Evolutionary conservation across 2,329 filamentous ascomycete genomes (phyloP), one percentile per base, ranked within the genome.

Genomic region (Cercospora beticola): DNA sequence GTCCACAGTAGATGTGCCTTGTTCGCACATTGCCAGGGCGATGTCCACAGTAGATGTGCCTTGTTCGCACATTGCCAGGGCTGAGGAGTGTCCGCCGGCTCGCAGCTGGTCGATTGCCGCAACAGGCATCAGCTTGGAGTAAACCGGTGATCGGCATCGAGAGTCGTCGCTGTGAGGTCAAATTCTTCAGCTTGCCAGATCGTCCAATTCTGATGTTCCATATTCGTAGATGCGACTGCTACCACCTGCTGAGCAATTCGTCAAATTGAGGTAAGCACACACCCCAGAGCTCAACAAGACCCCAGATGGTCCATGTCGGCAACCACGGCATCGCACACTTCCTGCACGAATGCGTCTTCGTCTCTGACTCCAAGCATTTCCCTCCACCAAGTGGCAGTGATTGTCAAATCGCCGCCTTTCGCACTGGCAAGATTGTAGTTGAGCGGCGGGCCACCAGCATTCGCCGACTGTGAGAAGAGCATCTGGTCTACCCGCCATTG

Each of bases 391-490:
- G 78, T 82, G 12, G 81, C 71, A 1, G 78, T 77, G 52, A 82
- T 75, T 4, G 78, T 74, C 74, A 85, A 70, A 52, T 74, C 75
- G 0, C 82, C 82, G 0, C 75, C 77, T 56, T 81, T 80, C 18
- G 78, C 76, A 67, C 79, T 82, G 0, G 81, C 78, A 1, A 83
- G 61, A 69, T 81, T 83, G 69, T 85, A 81, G 31, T 74, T 76
- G 36, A 85, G 69, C 5, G 81, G 78, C 4, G 76, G 70, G 9
- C 81, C 79, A 5, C 72, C 71, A 2, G 77, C 79, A 68, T 81
- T 78, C 0, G 80, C 83, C 2, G 83, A 82, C 68, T 84, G 82
- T 5, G 79, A 78, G 71, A 85, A 85, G 1, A 83, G 67, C 73
- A 83, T 77, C 23, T 81, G 75, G 9, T 72, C 75, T 1, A 84